Conservation (phyloP, 169 alveolate genomes). For the Eimeria sp. region DNA sequence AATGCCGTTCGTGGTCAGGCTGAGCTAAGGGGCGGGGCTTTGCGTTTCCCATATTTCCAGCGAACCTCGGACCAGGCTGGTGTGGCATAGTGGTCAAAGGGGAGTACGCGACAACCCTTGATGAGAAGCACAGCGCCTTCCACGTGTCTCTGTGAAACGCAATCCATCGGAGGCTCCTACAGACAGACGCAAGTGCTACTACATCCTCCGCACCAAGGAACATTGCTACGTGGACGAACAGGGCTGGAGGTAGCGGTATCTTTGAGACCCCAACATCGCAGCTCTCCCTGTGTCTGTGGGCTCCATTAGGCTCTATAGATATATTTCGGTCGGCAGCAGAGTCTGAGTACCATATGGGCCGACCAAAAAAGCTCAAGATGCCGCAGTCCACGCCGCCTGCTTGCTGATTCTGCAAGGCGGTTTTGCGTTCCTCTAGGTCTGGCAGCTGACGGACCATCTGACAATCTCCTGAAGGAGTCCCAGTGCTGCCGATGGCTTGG, state of each 20-base stretch:
- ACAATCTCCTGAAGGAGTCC: neutral
- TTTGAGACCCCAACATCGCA: neutral
- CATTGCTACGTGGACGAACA: constrained; percentile 47
- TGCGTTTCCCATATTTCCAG: neutral
- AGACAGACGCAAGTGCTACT: constrained; percentile 66
- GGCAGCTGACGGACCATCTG: constrained; percentile 1
- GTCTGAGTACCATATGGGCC: constrained; percentile 56
- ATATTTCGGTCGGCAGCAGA: neutral
- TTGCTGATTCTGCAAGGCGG: neutral
- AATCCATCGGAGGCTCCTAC: constrained; percentile 70
- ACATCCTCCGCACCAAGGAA: constrained; percentile 67
- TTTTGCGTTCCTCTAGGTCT: neutral
- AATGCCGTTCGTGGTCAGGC: neutral
- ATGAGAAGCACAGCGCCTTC: constrained; percentile 54
- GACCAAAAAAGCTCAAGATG: constrained; percentile 40
- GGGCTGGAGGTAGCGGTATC: constrained; percentile 54
- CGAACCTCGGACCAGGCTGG: neutral
- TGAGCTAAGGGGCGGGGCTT: neutral
- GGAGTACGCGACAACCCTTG: constrained; percentile 1
- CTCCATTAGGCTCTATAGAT: neutral
- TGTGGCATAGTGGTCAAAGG: neutral
- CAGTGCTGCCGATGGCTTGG: neutral
- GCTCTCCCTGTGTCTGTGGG: neutral
- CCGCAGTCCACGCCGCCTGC: neutral
- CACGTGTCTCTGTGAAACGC: constrained; percentile 37